Conservation (phyloP, 257 asterid genomes). For the Mentha longifolia region DNA sequence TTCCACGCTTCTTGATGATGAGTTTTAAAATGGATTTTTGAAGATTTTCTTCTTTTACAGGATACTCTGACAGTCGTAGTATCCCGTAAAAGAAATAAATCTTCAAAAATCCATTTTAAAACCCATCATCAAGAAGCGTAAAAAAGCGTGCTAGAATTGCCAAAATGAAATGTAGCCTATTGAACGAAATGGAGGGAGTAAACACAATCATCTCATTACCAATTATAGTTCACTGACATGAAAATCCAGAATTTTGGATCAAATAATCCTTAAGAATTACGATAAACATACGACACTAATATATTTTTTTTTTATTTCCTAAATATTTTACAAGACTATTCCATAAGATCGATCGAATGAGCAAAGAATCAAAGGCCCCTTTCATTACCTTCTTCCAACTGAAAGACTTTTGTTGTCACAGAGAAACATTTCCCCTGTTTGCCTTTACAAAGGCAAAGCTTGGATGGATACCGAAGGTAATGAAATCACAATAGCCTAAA, state of each 20-base stretch:
- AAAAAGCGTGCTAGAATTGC: too few relatives aligned
- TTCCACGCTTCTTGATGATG: too few relatives aligned
- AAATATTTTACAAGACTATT: background rate
- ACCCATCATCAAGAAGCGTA: too few relatives aligned
- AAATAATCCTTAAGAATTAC: background rate
- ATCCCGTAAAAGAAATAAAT: too few relatives aligned
- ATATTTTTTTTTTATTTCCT: background rate
- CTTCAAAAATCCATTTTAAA: too few relatives aligned
- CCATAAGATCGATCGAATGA: background rate
- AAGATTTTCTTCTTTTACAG: too few relatives aligned
- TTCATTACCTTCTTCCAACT: slow-evolving; percentile 12
- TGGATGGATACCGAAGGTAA: slow-evolving; percentile 7
- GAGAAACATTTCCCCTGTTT: background rate
- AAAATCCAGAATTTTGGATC: slow-evolving; percentile 8
- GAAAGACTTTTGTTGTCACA: background rate
- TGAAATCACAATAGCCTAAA: background rate
- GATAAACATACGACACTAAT: background rate
- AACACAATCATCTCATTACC: background rate
- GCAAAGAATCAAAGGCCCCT: background rate
- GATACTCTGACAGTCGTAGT: too few relatives aligned
- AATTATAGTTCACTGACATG: background rate
- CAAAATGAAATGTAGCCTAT: too few relatives aligned
- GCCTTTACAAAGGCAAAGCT: background rate
- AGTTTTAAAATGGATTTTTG: too few relatives aligned
- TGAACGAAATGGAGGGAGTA: too few relatives aligned